Base-by-base conservation (phyloP, 768 basidiomycete genomes). In the Pleurotus citrinopileatus region DNA sequence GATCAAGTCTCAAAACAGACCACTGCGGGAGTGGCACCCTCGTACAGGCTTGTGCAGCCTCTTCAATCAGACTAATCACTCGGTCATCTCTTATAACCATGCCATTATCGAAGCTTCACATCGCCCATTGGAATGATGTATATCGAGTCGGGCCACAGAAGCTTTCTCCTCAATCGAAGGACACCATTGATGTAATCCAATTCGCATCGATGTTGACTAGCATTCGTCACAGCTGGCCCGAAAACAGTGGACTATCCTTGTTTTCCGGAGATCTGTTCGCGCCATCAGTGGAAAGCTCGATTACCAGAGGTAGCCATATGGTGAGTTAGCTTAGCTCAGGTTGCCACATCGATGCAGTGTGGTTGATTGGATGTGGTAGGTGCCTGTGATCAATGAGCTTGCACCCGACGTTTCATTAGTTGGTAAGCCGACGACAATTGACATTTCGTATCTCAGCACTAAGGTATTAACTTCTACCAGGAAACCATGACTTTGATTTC, bases 401-500 rank as follows among this genome's bases (percentile, higher is more conserved):
- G 80, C 76, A n/a, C 78, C 91, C 20, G 91, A 95, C 67, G 83
- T 86, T 32, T 80, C 93, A 5, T 73, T 93, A 56, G 83, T 89
- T 53, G 93, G 91, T 91, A 27, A 48, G 86, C n/a, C n/a, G n/a
- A n/a, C n/a, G n/a, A n/a, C n/a, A n/a, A n/a, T n/a, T n/a, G n/a
- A n/a, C n/a, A n/a, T n/a, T n/a, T n/a, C n/a, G n/a, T n/a, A n/a
- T n/a, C n/a, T n/a, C n/a, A n/a, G n/a, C n/a, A n/a, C n/a, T n/a
- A n/a, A n/a, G n/a, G n/a, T n/a, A n/a, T n/a, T n/a, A n/a, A n/a
- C n/a, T n/a, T n/a, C n/a, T n/a, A n/a, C n/a, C 32, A 91, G 91
- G 93, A 3, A 95, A 97, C 64, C 94, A 97, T 59, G 94, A 95
- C 60, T 94, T 94, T 67, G 94, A 95, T 68, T 91, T 89, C 59